Percentiles rank a stretch among this genome's conserved stretches.
These are phyloP conservation scores for Pleurotus djamor DNA, from an alignment of 768 basidiomycete species.

Conservation along the genomic window DNA sequence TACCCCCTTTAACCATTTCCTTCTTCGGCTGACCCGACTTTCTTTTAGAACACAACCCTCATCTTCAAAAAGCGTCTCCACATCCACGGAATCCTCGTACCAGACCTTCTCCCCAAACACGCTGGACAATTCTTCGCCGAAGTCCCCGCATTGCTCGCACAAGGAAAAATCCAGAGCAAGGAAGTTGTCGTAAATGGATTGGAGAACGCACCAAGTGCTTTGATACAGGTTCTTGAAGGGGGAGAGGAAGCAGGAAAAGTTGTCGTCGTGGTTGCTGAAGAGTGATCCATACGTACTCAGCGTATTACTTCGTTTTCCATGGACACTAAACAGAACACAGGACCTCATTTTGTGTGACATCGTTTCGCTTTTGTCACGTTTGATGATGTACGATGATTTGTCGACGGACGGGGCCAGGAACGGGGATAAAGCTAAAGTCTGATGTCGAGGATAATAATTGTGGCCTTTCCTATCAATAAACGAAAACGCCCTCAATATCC, in stretches of 20 bases:
- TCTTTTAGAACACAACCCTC: slow-evolving; percentile 22
- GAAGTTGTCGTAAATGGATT: slow-evolving; percentile 36
- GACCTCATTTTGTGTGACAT: too few species aligned
- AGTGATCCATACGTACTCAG: background rate
- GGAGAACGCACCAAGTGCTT: slow-evolving; percentile 31
- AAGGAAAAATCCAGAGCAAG: slow-evolving; percentile 33
- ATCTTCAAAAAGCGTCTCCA: slow-evolving; percentile 31
- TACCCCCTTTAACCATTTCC: too few species aligned
- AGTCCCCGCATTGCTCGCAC: slow-evolving; percentile 32
- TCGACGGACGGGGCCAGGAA: too few species aligned
- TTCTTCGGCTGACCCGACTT: background rate
- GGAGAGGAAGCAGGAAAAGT: slow-evolving; percentile 3
- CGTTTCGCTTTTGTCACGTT: too few species aligned
- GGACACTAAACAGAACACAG: too few species aligned
- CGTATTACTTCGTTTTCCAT: too few species aligned
- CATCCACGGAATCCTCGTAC: slow-evolving; percentile 34
- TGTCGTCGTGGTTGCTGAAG: slow-evolving; percentile 3
- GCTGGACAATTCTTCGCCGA: slow-evolving; percentile 30
- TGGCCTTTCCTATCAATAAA: too few species aligned
- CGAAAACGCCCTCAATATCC: too few species aligned
- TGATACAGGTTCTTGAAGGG: slow-evolving; percentile 29
- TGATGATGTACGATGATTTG: too few species aligned
- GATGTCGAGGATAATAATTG: too few species aligned
- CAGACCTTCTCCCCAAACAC: slow-evolving; percentile 25
- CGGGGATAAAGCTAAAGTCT: too few species aligned